These are phyloP conservation scores for Fusarium nygamai DNA, from an alignment of 2,329 filamentous ascomycete species.

Conservation along the genomic window DNA sequence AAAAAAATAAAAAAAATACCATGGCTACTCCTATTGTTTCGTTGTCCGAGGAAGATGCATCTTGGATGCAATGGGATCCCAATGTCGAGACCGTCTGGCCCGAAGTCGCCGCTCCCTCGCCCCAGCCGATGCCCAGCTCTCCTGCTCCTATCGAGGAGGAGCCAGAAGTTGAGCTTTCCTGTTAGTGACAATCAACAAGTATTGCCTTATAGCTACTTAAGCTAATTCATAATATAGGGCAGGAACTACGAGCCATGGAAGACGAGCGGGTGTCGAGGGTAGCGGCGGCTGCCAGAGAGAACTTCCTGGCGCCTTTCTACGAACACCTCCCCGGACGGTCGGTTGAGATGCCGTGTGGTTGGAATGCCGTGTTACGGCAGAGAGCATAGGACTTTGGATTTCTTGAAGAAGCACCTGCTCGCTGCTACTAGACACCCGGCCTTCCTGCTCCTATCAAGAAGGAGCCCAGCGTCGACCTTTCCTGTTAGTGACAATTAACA, in stretches of 20 bases:
- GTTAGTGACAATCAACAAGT: background rate
- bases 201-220: too few relatives aligned
- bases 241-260: background rate
- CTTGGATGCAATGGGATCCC: background rate
- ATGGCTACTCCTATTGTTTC: rapidly evolving
- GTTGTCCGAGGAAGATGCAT: rapidly evolving
- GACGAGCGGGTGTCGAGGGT: too few relatives aligned
- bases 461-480: background rate
- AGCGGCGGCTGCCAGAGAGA: too few relatives aligned
- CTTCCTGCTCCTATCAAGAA: background rate
- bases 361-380: too few relatives aligned
- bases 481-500: background rate
- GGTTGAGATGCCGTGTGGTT: too few relatives aligned
- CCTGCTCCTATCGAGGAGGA: background rate
- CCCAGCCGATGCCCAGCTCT: too few relatives aligned
- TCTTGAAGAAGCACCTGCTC: too few relatives aligned
- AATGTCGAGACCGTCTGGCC: background rate
- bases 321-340: too few relatives aligned
- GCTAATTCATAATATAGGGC: background rate
- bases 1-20: too few relatives aligned
- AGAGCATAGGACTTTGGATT: too few relatives aligned
- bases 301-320: too few relatives aligned
- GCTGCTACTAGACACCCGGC: too few relatives aligned
- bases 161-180: background rate
- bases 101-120: background rate